Conservation (phyloP, 371 early-diverging fungal genomes). For the Rhizopus delemar region DNA sequence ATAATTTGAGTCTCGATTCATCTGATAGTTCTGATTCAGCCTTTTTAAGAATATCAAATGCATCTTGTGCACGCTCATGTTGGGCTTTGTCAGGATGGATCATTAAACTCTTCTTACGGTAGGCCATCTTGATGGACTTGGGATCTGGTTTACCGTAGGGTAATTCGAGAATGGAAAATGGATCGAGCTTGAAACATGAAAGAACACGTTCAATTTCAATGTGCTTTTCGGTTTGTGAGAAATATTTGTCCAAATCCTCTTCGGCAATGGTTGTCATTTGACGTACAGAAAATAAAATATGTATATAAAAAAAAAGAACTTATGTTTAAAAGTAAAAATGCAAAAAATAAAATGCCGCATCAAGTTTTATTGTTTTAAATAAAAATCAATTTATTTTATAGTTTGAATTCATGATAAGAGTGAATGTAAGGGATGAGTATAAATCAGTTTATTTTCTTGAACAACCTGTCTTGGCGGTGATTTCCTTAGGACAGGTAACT, state of each 20-base stretch:
- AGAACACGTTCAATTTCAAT: constrained; percentile 85
- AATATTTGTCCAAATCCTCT: constrained; percentile 64
- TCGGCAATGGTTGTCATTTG: constrained; percentile 30
- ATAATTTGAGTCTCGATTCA: constrained; percentile 56
- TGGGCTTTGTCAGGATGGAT: constrained; percentile 89
- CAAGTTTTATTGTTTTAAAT: too few relatives aligned
- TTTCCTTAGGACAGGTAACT: constrained; percentile 44
- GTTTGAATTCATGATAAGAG: too few relatives aligned
- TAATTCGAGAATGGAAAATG: constrained; percentile 81
- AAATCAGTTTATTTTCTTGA: constrained; percentile 21
- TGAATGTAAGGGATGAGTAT: too few relatives aligned
- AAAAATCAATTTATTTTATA: too few relatives aligned
- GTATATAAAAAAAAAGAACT: not conserved
- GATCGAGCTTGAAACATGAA: constrained; percentile 73
- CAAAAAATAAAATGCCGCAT: too few relatives aligned
- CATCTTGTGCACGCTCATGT: constrained; percentile 78
- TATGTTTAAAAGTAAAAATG: not conserved
- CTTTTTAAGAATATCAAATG: constrained; percentile 83
- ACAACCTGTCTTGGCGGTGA: constrained; percentile 39
- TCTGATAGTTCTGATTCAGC: constrained; percentile 80
- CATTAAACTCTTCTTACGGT: constrained; percentile 84
- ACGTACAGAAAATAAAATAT: constrained; percentile 5
- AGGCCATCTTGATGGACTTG: constrained; percentile 70
- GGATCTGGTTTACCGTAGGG: constrained; percentile 55
- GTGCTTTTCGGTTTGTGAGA: constrained; percentile 72